phyloP scores from a whole-genome alignment of 2,329 filamentous ascomycete genomes.

The Ilyonectria sp. region DNA sequence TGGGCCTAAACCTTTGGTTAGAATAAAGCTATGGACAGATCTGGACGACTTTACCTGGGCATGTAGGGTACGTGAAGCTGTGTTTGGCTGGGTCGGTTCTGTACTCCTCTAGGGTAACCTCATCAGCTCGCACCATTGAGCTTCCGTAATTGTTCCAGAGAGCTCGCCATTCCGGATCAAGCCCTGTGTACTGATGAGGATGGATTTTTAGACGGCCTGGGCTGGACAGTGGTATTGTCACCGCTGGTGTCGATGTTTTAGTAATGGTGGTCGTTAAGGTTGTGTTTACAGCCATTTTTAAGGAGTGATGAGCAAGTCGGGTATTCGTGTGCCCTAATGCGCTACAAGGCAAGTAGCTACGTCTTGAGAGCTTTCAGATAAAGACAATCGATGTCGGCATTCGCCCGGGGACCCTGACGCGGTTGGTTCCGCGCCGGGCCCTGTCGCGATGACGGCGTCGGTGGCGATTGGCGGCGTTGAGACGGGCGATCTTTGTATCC shows the following conservation, averaged over 20 bases:
- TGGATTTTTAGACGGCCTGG: constrained; percentile 12
- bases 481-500: constrained; percentile 18
- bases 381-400: background rate
- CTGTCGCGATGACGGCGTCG: constrained; percentile 15
- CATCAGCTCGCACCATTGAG: constrained; percentile 46
- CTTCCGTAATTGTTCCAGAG: constrained; percentile 50
- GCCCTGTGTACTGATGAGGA: constrained; percentile 30
- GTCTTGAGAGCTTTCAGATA: background rate
- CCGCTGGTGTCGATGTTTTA: background rate
- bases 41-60: constrained; percentile 28
- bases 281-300: constrained; percentile 1
- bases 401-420: background rate
- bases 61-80: constrained; percentile 51
- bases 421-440: background rate
- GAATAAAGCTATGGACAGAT: background rate
- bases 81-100: constrained; percentile 45
- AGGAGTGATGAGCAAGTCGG: background rate
- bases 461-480: constrained; percentile 27
- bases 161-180: constrained; percentile 49
- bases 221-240: constrained; percentile 8
- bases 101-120: constrained; percentile 49
- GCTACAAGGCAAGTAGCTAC: background rate
- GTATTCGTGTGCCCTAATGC: background rate
- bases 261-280: background rate
- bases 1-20: constrained; percentile 11